These are phyloP conservation scores for Leptographium procerum DNA, from an alignment of 2,329 filamentous ascomycete species.

Conservation along the genomic window DNA sequence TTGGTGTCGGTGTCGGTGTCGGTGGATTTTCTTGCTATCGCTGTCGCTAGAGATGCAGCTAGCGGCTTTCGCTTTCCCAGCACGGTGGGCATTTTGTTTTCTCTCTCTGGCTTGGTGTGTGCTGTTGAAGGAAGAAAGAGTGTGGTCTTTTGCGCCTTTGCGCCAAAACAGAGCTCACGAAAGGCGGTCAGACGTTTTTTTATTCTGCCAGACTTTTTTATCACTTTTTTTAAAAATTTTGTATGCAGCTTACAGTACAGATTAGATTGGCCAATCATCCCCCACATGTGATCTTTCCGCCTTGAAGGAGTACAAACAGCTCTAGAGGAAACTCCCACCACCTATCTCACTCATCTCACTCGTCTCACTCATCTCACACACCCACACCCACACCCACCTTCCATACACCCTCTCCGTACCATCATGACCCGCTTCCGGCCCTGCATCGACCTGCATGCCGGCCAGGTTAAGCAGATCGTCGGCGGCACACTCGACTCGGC, in stretches of 20 bases:
- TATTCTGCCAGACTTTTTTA: not conserved
- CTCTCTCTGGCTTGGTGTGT: not conserved
- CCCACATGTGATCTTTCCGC: no score
- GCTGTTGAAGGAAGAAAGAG: not conserved
- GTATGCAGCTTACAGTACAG: not conserved
- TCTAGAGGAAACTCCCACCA: no score
- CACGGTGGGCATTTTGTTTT: slow-evolving; percentile 27
- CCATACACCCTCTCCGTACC: not conserved
- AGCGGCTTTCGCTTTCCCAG: slow-evolving; percentile 38
- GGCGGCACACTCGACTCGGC: slow-evolving; percentile 75
- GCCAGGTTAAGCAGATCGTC: slow-evolving; percentile 96
- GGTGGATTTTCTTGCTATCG: slow-evolving; percentile 9
- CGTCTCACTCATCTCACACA: no score
- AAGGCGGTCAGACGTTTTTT: slow-evolving; percentile 7
- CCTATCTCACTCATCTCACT: no score
- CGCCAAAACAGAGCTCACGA: not conserved
- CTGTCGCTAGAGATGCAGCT: slow-evolving; percentile 8
- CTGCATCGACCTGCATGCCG: slow-evolving; percentile 96
- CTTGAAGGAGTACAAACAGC: no score
- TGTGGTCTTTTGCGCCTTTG: not conserved
- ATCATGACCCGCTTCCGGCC: slow-evolving; percentile 88
- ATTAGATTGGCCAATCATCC: no score
- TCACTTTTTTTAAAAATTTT: not conserved
- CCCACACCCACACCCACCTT: no score
- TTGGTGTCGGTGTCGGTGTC: not conserved